Conservation (phyloP, 352 stramenopile genomes). For the Thalassiosira delicatula region DNA sequence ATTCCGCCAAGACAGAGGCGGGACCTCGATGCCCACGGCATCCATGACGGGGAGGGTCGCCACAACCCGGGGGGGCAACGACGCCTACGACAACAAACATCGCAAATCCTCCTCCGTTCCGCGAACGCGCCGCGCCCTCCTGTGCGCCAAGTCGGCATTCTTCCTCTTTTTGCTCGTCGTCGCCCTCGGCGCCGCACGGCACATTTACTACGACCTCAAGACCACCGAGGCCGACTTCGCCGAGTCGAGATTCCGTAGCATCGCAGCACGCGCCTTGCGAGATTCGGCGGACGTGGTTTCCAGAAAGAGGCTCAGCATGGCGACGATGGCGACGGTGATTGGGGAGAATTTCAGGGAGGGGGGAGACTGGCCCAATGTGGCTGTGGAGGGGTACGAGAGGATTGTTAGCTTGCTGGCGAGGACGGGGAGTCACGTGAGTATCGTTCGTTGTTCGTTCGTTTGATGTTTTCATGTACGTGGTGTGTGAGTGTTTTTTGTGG, state of each 20-base stretch:
- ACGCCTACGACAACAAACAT: neutral
- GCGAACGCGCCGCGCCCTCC: neutral
- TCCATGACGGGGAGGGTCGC: neutral
- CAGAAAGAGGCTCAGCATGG: slow-evolving; percentile 40
- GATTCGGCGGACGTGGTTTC: slow-evolving; percentile 33
- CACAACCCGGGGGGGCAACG: neutral
- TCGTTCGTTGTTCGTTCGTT: no score
- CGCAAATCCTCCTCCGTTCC: neutral
- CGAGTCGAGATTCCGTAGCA: slow-evolving; percentile 41
- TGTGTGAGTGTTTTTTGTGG: no score
- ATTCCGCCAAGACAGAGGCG: no score
- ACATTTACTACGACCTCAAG: slow-evolving; percentile 1
- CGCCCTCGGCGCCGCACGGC: neutral
- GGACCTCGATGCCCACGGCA: neutral
- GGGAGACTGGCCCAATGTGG: slow-evolving; percentile 53
- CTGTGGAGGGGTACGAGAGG: slow-evolving; percentile 38
- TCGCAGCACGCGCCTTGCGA: slow-evolving; percentile 41
- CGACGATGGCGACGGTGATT: slow-evolving; percentile 19
- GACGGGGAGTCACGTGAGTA: slow-evolving; percentile 14
- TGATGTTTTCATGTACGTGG: no score
- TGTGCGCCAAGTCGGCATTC: neutral
- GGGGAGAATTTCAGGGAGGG: slow-evolving; percentile 24
- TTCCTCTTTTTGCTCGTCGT: neutral
- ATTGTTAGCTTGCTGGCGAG: slow-evolving; percentile 46
- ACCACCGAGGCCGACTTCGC: slow-evolving; percentile 25